Evolutionary conservation across 495 filamentous ascomycete species (phyloP).

Genomic region (Aspergillus ellipticus): DNA sequence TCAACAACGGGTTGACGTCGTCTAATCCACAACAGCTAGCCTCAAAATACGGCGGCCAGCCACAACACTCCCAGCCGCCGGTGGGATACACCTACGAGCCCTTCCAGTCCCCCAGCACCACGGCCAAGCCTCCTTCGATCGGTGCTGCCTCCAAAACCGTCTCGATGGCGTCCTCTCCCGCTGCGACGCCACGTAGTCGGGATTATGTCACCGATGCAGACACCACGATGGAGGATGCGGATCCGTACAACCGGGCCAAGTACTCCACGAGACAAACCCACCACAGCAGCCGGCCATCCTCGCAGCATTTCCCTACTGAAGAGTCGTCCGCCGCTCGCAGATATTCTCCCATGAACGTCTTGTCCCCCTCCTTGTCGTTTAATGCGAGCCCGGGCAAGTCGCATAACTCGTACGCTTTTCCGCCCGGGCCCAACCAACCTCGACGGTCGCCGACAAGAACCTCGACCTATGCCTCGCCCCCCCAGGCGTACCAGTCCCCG

Average conservation of each 20-base stretch:
- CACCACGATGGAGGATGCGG: slow-evolving; percentile 88
- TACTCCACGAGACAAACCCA: slow-evolving; percentile 69
- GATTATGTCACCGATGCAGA: slow-evolving; percentile 71
- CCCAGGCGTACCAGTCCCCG: slow-evolving; percentile 63
- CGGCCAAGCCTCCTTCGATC: slow-evolving; percentile 44
- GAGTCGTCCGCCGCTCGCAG: slow-evolving; percentile 81
- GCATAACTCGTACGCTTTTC: slow-evolving; percentile 46
- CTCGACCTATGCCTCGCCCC: slow-evolving; percentile 55
- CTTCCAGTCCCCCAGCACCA: slow-evolving; percentile 53
- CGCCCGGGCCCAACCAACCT: slow-evolving; percentile 32
- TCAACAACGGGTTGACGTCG: slow-evolving; percentile 36
- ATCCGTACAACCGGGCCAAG: slow-evolving; percentile 76
- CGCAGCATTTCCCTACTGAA: slow-evolving; percentile 65
- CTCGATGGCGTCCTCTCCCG: slow-evolving; percentile 60
- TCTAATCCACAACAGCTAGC: slow-evolving; percentile 28
- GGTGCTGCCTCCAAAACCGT: slow-evolving; percentile 53
- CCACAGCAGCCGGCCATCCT: slow-evolving; percentile 58
- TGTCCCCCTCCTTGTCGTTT: slow-evolving; percentile 60
- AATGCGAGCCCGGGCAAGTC: slow-evolving; percentile 55
- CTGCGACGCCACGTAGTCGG: slow-evolving; percentile 61
- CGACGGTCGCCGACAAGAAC: slow-evolving; percentile 58
- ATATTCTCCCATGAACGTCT: slow-evolving; percentile 90
- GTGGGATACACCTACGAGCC: slow-evolving; percentile 71
- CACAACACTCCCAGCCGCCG: slow-evolving; percentile 55
- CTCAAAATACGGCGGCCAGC: slow-evolving; percentile 44